Conservation (phyloP, 2,329 filamentous ascomycete genomes). For the Penicillium brasilianum region DNA sequence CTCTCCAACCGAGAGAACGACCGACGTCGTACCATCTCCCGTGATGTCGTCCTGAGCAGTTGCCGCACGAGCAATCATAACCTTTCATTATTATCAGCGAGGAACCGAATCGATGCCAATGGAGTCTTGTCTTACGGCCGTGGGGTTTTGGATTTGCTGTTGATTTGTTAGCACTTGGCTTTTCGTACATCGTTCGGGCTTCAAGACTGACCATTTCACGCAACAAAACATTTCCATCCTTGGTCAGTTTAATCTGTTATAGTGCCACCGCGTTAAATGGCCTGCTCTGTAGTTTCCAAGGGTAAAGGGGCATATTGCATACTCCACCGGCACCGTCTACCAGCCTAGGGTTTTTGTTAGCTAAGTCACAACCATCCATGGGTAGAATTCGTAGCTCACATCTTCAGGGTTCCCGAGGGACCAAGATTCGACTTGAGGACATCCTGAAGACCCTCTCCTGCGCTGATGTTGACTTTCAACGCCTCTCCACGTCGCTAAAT, state of each 20-base stretch:
- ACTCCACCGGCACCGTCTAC: constrained; percentile 67
- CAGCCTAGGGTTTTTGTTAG: constrained; percentile 53
- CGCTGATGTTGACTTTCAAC: constrained; percentile 93
- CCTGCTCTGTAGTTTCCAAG: constrained; percentile 10
- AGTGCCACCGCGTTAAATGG: constrained; percentile 28
- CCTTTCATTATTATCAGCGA: constrained; percentile 44
- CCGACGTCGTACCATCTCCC: constrained; percentile 95
- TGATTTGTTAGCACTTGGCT: constrained; percentile 37
- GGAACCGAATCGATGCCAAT: constrained; percentile 7
- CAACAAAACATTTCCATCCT: constrained; percentile 89
- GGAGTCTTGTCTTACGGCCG: constrained; percentile 66
- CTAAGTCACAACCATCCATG: constrained; percentile 16
- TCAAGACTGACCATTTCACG: constrained; percentile 63
- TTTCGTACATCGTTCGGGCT: not conserved
- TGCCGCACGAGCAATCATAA: constrained; percentile 78
- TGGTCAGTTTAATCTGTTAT: constrained; percentile 91
- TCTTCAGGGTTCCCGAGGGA: constrained; percentile 93
- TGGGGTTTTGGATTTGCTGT: constrained; percentile 95
- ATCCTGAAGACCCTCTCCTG: constrained; percentile 90
- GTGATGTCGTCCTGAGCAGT: constrained; percentile 99
- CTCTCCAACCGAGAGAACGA: constrained; percentile 93
- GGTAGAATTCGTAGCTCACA: constrained; percentile 59
- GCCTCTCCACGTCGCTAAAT: constrained; percentile 90
- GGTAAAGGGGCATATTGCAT: constrained; percentile 37
- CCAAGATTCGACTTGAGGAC: constrained; percentile 96